Evolutionary conservation across 140 eudicot species (phyloP).

Genomic region (Oenanthe javanica): DNA sequence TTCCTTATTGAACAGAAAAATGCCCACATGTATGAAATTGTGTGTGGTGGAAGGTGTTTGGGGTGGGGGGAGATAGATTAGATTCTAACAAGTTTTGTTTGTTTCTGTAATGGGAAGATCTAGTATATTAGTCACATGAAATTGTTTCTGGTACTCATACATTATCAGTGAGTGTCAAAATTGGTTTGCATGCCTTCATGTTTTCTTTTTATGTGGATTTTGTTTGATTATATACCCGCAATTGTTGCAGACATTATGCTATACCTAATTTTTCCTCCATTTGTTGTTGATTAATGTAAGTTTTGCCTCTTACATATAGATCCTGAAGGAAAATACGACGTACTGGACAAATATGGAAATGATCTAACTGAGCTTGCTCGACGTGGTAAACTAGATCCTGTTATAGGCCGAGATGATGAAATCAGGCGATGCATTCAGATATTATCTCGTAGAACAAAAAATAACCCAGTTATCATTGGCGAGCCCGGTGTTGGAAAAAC

Average conservation of each 20-base stretch:
- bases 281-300: background rate
- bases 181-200: background rate
- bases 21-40: background rate
- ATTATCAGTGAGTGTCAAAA: background rate
- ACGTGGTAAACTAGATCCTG: constrained; percentile 92
- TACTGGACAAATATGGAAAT: constrained; percentile 83
- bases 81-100: background rate
- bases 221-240: background rate
- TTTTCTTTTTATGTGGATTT: background rate
- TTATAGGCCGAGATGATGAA: constrained; percentile 95
- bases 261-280: background rate
- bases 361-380: constrained; percentile 92
- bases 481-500: constrained; percentile 99
- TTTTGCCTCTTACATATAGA: constrained; percentile 28
- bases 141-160: background rate
- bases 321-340: constrained; percentile 88
- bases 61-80: too few relatives aligned
- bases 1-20: background rate
- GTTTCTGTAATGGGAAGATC: background rate
- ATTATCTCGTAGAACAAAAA: constrained; percentile 82
- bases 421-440: constrained; percentile 90
- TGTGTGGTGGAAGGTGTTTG: too few relatives aligned
- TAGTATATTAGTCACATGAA: background rate
- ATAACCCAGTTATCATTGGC: constrained; percentile 93
- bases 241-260: background rate